Evolutionary conservation across 768 basidiomycete genomes (phyloP), one percentile per base, ranked within the genome.

Genomic region (Suillus decipiens): DNA sequence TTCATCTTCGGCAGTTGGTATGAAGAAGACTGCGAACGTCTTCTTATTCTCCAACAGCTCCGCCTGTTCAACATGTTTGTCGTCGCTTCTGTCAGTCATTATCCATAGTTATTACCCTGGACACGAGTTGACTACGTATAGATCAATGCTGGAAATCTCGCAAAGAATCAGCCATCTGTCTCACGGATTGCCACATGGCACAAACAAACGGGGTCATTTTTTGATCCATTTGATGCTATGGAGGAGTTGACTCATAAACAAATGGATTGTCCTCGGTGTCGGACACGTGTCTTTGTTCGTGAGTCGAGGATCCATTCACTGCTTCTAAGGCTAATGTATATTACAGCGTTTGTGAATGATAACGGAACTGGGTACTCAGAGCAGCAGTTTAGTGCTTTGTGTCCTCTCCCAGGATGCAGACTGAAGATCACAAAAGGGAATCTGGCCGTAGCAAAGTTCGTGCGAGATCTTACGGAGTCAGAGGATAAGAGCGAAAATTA

Each of bases 321-420:
- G 28, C 34, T 43, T 28, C 60, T 24, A 33, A 57, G 22, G 33
- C 17, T 10, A 4, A 36, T 7, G 1, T 11, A 24, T 36, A 8
- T 41, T 28, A 48, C 5, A 86, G 85, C 78, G 1, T 80, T 80
- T 42, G 64, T 81, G 60, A 80, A 72, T 5, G 68, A 67, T 7
- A 64, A 70, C 0, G 82, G 80, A 1, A 79, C 77, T 0, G 86
- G 86, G 0, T 87, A 85, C 59, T 69, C 81, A 0, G 84, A 86
- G 64, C 70, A 67, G 24, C 70, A 68, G 0, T 86, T 86, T 62
- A 67, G 39, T 5, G 56, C 66, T 1, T 28, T 36, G 45, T 87
- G 86, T 64, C 73, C 73, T 14, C 67, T 76, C 37, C 71, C 75
- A 6, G 64, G 66, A 1, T 87, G 86, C 65, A 61, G 61, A 14